phyloP scores from a whole-genome alignment of 352 stramenopile genomes.

The Phytophthora pisi region DNA sequence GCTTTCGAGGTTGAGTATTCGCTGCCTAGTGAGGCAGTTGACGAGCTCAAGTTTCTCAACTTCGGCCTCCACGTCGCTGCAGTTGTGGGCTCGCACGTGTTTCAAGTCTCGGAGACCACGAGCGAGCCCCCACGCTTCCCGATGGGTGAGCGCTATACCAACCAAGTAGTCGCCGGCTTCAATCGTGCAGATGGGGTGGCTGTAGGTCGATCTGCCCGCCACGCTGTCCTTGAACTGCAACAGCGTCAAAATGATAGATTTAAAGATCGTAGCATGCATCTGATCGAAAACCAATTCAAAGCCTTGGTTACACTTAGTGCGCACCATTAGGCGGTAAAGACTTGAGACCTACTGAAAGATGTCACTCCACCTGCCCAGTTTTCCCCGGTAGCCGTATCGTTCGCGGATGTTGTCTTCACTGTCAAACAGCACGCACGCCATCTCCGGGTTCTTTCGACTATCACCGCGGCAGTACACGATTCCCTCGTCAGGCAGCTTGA shows the following conservation, averaged over 20 bases:
- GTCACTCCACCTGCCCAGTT: constrained; percentile 21
- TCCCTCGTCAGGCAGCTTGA: constrained; percentile 17
- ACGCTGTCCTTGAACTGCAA: not conserved
- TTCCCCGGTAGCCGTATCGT: constrained; percentile 15
- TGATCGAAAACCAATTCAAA: no score
- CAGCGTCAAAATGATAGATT: no score
- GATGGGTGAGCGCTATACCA: not conserved
- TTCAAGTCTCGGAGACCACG: not conserved
- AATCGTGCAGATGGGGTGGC: not conserved
- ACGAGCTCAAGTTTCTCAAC: not conserved
- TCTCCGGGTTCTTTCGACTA: constrained; percentile 9
- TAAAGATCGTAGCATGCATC: no score
- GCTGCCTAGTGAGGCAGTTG: not conserved
- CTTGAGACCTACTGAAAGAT: constrained; percentile 17
- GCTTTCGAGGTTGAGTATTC: not conserved
- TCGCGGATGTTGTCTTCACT: constrained; percentile 5
- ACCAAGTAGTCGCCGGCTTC: not conserved
- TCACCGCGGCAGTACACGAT: constrained; percentile 20
- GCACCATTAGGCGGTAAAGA: not conserved
- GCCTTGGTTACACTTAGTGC: no score
- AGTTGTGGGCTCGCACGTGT: not conserved
- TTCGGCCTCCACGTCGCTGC: not conserved
- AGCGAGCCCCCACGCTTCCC: not conserved
- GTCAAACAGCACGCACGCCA: constrained; percentile 28
- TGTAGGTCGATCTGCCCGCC: no score